Evolutionary conservation across 208 protist genomes (phyloP), one percentile per base, ranked within the genome.

Genomic region (Herpetomonas tarakana): DNA sequence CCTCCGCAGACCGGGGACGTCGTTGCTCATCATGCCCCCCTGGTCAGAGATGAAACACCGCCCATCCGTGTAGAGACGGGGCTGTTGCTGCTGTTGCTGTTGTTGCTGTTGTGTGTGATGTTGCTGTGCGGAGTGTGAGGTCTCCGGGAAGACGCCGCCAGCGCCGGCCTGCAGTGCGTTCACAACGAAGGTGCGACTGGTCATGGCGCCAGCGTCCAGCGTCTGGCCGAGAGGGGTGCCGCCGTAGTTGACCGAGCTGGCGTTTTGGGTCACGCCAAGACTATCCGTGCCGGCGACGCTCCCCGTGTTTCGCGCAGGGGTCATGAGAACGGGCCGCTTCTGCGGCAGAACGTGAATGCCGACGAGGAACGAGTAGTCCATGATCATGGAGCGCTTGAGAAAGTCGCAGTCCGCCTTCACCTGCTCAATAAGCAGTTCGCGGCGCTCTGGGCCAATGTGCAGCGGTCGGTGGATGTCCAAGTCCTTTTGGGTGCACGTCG

Each of bases 281-380:
- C 35, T 41, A 14, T 41, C 35, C 9, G 35, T 41, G 14, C 35
- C 14, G 35, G 35, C 35, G 35, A 14, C 35, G 35, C 9, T 14
- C 9, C 35, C 35, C 14, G 35, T 41, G 35, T 14, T 14, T 14
- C 35, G 35, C 9, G 35, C 6, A 14, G 35, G 14, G 35, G 35
- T 6, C 35, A 41, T 14, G 35, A 41, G 35, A 6, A 41, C 35
- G 9, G 35, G 35, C 44, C 44, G 44, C 16, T 22, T 47, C 29
- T 60, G 16, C 1, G 72, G 75, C n/a, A 88, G 45, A 4, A 86
- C 68, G 69, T 96, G 91, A 64, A 98, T 81, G 35, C 95, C 95
- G 24, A 98, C 68, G 14, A 98, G 68, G 21, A 97, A 84, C 21
- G 86, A 96, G 76, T 97, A 98, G 72, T 98, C 95, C 82, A 97